A percentile compares a stretch with the other conserved stretches of the same genome.
Evolutionary conservation across 768 basidiomycete genomes (phyloP).

Genomic region (Lactarius sanguifluus): DNA sequence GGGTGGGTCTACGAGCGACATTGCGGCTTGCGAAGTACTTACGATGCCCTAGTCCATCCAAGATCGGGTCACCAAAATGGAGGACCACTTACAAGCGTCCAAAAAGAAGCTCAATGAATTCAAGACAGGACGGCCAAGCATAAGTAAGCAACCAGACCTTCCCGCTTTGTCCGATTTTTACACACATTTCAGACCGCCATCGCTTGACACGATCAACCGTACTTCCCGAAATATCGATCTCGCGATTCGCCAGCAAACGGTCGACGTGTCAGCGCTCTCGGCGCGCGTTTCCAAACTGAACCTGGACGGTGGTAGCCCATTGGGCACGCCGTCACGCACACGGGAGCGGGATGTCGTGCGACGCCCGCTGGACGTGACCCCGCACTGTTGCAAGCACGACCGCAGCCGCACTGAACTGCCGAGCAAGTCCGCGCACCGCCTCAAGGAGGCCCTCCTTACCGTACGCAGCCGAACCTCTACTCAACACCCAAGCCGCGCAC

Average conservation of each 20-base stretch:
- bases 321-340: slow-evolving; percentile 32
- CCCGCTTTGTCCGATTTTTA: background rate
- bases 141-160: slow-evolving; percentile 8
- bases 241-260: slow-evolving; percentile 60
- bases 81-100: slow-evolving; percentile 21
- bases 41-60: slow-evolving; percentile 18
- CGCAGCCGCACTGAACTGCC: slow-evolving; percentile 77
- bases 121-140: slow-evolving; percentile 23
- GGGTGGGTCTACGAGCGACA: slow-evolving; percentile 46
- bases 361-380: slow-evolving; percentile 42
- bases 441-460: slow-evolving; percentile 66
- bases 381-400: slow-evolving; percentile 71
- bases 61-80: slow-evolving; percentile 26
- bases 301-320: slow-evolving; percentile 40
- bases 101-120: slow-evolving; percentile 28
- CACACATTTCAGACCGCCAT: slow-evolving; percentile 61
- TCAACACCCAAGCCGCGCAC: slow-evolving; percentile 54
- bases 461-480: slow-evolving; percentile 61
- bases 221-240: slow-evolving; percentile 84
- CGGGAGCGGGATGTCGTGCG: slow-evolving; percentile 24
- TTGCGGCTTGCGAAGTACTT: slow-evolving; percentile 9
- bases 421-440: slow-evolving; percentile 70
- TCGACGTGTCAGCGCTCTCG: slow-evolving; percentile 52
- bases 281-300: slow-evolving; percentile 55
- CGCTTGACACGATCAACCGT: slow-evolving; percentile 80